Evolutionary conservation across 129 eudicot genomes (phyloP), one percentile per base, ranked within the genome.

Genomic region (Flaveria ramosissima): DNA sequence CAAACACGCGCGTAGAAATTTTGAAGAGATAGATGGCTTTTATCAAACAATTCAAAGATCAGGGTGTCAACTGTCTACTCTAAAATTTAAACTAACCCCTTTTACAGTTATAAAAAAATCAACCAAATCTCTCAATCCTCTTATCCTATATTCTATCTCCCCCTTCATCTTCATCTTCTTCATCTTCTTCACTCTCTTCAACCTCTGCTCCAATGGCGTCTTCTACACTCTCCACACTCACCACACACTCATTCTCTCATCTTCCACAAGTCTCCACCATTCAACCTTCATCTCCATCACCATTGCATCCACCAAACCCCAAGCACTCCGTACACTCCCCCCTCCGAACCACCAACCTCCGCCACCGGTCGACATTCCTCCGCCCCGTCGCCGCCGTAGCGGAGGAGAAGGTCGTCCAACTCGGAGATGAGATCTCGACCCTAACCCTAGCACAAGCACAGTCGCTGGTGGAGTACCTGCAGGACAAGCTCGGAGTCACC

Each of bases 401-500:
- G 1, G 91, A 93, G 9, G 96, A 89, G 45, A 87, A 85, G 47
- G 92, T 92, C 27, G 79, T 73, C 0, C 43, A 77, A 11, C 92
- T 93, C 24, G 98, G 96, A 2, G 86, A 87, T 16, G 81, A 82
- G 47, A 90, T 92, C 83, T 84, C 97, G 17, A 46, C 68, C 63
- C 85, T 92, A 17, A 87, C 96, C 53, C 86, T 92, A 7, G 83
- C 85, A 52, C 95, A 91, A 53, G 97, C 97, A 6, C 90, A 89
- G 26, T 80, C 83, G 42, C 89, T 93, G 70, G 92, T 88, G 5
- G 96, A 93, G 62, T 93, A 88, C 77, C 91, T 93, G 16, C 92
- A 90, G 45, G 98, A 93, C 60, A 93, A 80, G 82, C 90, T 93
- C 15, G 96, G 96, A 19, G 91, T 93, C 57, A 80, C 89, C 32